These are phyloP conservation scores for Musa balbisiana DNA, from an alignment of 202 grass and related monocot genomes.

Conservation along the genomic window DNA sequence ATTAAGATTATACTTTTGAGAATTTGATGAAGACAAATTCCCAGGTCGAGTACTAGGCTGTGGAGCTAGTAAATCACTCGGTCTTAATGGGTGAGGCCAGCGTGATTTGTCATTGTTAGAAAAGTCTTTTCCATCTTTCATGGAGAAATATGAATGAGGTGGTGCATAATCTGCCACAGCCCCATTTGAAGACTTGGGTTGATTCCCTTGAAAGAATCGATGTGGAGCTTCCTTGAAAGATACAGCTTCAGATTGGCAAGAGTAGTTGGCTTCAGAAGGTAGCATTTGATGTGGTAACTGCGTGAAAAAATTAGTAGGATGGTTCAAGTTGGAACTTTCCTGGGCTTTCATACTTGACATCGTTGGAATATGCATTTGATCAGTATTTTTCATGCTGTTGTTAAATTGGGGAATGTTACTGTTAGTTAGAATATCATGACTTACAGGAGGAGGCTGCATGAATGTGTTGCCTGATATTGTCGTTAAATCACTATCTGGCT, in stretches of 20 bases:
- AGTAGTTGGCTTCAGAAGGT: constrained; percentile 30
- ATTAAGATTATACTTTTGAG: constrained; percentile 52
- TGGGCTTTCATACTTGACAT: constrained; percentile 40
- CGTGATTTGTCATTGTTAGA: constrained; percentile 45
- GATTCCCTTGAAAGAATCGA: constrained; percentile 42
- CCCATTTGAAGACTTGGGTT: constrained; percentile 32
- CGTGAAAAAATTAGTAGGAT: constrained; percentile 7
- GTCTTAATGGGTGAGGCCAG: constrained; percentile 31
- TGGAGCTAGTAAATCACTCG: constrained; percentile 28
- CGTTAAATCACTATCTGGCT: constrained; percentile 30
- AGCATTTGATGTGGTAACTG: constrained; percentile 13
- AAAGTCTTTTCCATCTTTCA: constrained; percentile 25
- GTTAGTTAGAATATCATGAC: constrained; percentile 26
- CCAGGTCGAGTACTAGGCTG: constrained; percentile 38
- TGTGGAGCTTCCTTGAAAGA: constrained; percentile 26
- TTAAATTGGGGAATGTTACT: constrained; percentile 18
- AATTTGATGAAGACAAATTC: constrained; percentile 37
- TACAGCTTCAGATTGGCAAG: constrained; percentile 26
- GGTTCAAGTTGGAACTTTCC: constrained; percentile 33
- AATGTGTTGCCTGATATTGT: constrained; percentile 28
- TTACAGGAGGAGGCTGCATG: neutral
- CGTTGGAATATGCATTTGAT: constrained; percentile 25
- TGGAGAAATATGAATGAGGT: constrained; percentile 25
- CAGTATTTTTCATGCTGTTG: constrained; percentile 15
- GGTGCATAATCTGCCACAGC: constrained; percentile 32